A percentile compares a stretch with the other conserved stretches of the same genome.
phyloP scores from a whole-genome alignment of 2,329 filamentous ascomycete species.

The Mollisia scopiformis region DNA sequence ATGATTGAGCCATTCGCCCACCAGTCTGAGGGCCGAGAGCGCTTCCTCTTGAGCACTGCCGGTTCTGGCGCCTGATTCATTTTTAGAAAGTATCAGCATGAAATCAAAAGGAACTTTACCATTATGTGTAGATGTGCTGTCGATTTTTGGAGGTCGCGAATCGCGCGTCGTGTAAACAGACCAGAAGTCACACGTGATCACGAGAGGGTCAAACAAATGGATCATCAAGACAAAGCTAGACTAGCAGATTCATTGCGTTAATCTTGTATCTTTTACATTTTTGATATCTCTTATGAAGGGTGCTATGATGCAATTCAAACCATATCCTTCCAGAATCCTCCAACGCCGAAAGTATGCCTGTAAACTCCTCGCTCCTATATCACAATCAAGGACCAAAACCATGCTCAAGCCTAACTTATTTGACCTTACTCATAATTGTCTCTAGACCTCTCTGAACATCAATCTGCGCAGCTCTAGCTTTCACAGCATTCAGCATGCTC shows the following conservation, averaged over 20 bases:
- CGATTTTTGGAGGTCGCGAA: not conserved
- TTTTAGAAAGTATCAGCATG: not conserved
- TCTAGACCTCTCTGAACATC: slow-evolving; percentile 80
- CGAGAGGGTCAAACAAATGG: not conserved
- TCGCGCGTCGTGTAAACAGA: not conserved
- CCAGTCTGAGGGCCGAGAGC: slow-evolving; percentile 32
- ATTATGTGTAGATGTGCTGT: not conserved
- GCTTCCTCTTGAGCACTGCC: slow-evolving; percentile 29
- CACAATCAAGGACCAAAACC: not conserved
- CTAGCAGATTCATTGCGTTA: not conserved
- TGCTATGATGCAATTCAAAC: not conserved
- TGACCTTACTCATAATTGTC: slow-evolving; percentile 94
- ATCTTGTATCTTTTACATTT: not conserved
- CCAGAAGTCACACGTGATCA: not conserved
- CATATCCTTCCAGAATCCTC: not conserved
- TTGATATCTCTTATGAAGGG: not conserved
- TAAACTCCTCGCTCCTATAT: slow-evolving; percentile 19
- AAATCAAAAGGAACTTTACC: not conserved
- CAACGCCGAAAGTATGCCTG: slow-evolving; percentile 10
- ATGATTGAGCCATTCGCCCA: slow-evolving; percentile 25
- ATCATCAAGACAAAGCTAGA: not conserved
- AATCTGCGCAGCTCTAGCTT: slow-evolving; percentile 84
- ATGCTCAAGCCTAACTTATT: slow-evolving; percentile 49
- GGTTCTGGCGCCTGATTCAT: slow-evolving; percentile 24
- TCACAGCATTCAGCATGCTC: slow-evolving; percentile 84